These are phyloP conservation scores for Nicotiana paniculata DNA, from an alignment of 257 asterid genomes.

Conservation along the genomic window DNA sequence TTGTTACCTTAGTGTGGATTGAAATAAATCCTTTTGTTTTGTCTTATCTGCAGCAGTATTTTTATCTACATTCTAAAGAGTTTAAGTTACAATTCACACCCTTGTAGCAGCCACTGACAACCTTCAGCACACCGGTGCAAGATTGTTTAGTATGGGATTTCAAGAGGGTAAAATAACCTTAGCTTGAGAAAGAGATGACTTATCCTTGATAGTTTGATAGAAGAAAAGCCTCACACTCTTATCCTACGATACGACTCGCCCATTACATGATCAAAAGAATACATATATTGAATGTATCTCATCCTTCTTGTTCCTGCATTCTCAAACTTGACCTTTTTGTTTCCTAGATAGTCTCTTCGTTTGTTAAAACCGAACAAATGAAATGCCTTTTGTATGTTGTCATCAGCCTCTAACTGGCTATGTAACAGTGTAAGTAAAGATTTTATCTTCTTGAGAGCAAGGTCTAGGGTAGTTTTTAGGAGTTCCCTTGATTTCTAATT, in stretches of 20 bases:
- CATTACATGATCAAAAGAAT: neutral
- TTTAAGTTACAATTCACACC: neutral
- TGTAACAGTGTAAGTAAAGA: neutral
- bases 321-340: slow-evolving; percentile 4
- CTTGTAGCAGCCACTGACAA: neutral
- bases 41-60: neutral
- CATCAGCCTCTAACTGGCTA: neutral
- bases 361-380: neutral
- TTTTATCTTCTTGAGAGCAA: neutral
- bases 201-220: neutral
- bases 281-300: neutral
- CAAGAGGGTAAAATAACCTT: neutral
- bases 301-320: neutral
- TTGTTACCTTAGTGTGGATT: neutral
- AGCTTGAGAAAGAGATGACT: neutral
- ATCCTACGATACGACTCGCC: neutral
- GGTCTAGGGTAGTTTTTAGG: neutral
- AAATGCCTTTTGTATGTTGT: neutral
- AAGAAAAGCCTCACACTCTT: neutral
- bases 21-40: neutral
- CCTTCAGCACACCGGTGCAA: neutral
- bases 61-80: neutral
- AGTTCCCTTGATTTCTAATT: neutral
- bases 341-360: neutral
- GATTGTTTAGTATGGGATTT: neutral